Evolutionary conservation across 2,329 filamentous ascomycete species (phyloP), one percentile per base, ranked within the genome.

Genomic region (Ampelomyces quisqualis): DNA sequence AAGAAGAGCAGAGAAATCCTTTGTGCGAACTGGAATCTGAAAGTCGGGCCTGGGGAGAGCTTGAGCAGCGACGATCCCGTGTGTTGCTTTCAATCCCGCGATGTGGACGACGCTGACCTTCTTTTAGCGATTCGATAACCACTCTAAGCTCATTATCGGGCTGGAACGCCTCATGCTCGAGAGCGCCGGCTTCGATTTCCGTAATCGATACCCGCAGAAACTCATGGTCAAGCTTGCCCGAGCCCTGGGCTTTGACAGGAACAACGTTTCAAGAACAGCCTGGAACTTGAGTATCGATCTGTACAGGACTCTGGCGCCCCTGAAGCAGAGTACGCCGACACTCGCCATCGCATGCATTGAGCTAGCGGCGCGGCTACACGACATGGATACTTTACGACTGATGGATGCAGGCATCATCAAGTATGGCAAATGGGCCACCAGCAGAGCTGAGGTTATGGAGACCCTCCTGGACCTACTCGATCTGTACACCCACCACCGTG

Each of bases 1-100:
- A 98, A 98, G 72, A 97, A 97, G 73, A 95, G 89, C 3, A 83
- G 81, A 43, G 93, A 98, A 50, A 94, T 98, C 47, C 76, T 97
- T 11, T 94, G 89, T 43, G 90, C 90, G 1, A 85, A 88, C 17
- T 89, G 91, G 70, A 96, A 95, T 62, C 73, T 95, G 24, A 93
- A 90, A 70, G 79, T 75, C 70, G 62, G 80, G 58, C 53, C 84
- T 70, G 66, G 86, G 68, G 77, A 89, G 69, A 69, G 86, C 67
- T 65, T 84, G 24, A 85, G 85, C 13, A 80, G 87, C 3, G 91
- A 97, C 67, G 90, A 96, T 68, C 84, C 85, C 65, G 87, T 90
- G 71, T 45, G 77, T 11, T 14, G 26, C 5, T 38, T 5, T 8
- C 27, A 23, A 29, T 48, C 43, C 45, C 48, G 30, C 19, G 5